phyloP scores from a whole-genome alignment of 2,329 filamentous ascomycete species.

The Sphaerulina vaccinii region DNA sequence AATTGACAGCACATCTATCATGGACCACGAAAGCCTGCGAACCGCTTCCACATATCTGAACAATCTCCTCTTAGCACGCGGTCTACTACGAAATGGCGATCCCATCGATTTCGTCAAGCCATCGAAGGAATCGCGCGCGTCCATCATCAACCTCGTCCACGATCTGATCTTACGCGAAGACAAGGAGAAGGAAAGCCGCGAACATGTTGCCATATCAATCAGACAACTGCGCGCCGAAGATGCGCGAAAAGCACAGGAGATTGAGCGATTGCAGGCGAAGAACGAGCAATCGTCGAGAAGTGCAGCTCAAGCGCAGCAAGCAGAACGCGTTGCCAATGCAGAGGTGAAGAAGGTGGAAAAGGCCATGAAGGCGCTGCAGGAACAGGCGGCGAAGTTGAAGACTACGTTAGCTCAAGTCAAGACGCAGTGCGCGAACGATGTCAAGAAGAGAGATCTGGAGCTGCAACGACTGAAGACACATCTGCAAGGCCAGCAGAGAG shows the following conservation, averaged over 20 bases:
- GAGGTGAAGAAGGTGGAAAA: constrained; percentile 78
- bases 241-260: constrained; percentile 59
- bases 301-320: constrained; percentile 71
- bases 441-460: constrained; percentile 85
- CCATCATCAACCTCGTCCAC: constrained; percentile 89
- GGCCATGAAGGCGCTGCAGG: constrained; percentile 71
- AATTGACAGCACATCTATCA: constrained; percentile 25
- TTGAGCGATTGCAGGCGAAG: constrained; percentile 26
- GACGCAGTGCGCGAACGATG: constrained; percentile 82
- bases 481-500: constrained; percentile 62
- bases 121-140: constrained; percentile 70
- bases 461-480: constrained; percentile 87
- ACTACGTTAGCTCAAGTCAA: constrained; percentile 78
- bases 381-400: constrained; percentile 78
- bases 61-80: constrained; percentile 63
- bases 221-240: constrained; percentile 73
- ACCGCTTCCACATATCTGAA: constrained; percentile 65
- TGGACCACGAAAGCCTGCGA: constrained; percentile 55
- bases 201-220: constrained; percentile 75
- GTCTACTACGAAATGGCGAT: constrained; percentile 63
- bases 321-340: constrained; percentile 72
- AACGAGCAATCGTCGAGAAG: constrained; percentile 61
- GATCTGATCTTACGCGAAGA: constrained; percentile 88
- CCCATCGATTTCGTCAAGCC: constrained; percentile 76
- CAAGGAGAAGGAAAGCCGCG: constrained; percentile 87